Base-by-base conservation (phyloP, 1,284 basidiomycete species). In the Sutorius eximius region DNA sequence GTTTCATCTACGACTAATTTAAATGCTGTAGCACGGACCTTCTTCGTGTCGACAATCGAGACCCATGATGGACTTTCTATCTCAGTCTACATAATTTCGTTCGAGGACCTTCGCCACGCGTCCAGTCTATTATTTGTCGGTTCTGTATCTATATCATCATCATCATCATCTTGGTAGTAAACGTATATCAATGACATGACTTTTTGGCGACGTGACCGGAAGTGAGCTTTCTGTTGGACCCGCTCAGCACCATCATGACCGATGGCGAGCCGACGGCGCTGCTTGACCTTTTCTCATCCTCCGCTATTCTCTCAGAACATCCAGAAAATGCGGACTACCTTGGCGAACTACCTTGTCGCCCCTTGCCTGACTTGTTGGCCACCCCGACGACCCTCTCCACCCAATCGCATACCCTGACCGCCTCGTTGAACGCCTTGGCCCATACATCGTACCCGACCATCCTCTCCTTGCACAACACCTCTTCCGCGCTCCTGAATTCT, bases 371-470 rank as follows among this genome's bases (percentile, higher is more conserved):
- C 27, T 79, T 96, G 20, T 73, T 85, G 29, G 72, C 82, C 3
- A 87, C 93, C 64, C 93, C 93, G 0, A 75, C 82, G 2, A 70
- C 80, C 29, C 85, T 95, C 40, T 83, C 89, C 44, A 87, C 89
- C 1, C 92, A 94, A 57, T 83, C 89, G 0, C 85, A 91, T 42
- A 88, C 91, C 57, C 81, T 95, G 55, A 92, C 91, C 16, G 87
- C 89, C 48, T 93, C 93, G 57, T 79, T 96, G 60, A 93, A 89
- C 4, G 89, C 89, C 42, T 81, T 96, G 20, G 95, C 93, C 58
- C 89, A 91, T 59, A 86, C 91, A 5, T 93, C 93, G 32, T 94
- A 95, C 70, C 83, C 88, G 24, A 93, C 92, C 0, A 94, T 96
- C 66, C 82, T 95, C 56, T 86, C 89, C 11, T 81, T 95, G 11